Evolutionary conservation across 1,284 basidiomycete species (phyloP).

Genomic region (Tilletia caries): DNA sequence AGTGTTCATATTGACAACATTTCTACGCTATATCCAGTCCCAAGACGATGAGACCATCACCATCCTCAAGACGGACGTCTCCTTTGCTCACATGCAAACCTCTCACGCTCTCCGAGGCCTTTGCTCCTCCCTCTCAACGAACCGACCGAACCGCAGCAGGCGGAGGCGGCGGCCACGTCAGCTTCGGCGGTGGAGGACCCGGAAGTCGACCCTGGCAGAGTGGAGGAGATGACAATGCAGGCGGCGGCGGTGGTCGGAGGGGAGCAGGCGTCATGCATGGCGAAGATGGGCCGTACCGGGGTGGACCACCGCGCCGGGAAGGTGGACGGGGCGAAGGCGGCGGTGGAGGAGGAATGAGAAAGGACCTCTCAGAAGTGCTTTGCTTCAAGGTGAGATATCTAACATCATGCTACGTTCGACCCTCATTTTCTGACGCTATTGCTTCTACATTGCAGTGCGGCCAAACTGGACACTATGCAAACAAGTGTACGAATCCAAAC

Average conservation of each 20-base stretch:
- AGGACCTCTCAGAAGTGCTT: constrained; percentile 42
- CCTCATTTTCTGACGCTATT: no score
- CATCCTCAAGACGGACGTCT: constrained; percentile 43
- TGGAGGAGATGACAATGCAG: constrained; percentile 23
- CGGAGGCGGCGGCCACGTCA: constrained; percentile 15
- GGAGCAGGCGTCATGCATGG: not conserved
- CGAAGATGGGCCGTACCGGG: not conserved
- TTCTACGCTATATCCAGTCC: constrained; percentile 22
- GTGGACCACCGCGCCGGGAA: constrained; percentile 10
- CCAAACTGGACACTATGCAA: constrained; percentile 50
- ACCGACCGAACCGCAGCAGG: constrained; percentile 10
- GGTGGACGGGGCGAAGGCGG: constrained; percentile 21
- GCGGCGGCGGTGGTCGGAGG: constrained; percentile 12
- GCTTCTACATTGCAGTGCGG: no score
- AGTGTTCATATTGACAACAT: not conserved
- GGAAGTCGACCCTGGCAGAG: constrained; percentile 22
- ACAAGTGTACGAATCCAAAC: constrained; percentile 43
- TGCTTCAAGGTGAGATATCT: constrained; percentile 39
- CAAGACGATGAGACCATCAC: constrained; percentile 45
- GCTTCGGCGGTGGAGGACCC: constrained; percentile 22
- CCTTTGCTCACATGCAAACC: constrained; percentile 48
- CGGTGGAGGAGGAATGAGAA: constrained; percentile 24
- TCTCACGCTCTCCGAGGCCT: constrained; percentile 46
- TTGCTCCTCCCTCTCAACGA: constrained; percentile 24
- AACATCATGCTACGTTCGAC: no score